Evolutionary conservation across 805 yeast species (phyloP), one percentile per base, ranked within the genome.

Genomic region (Spathaspora gorwiae): DNA sequence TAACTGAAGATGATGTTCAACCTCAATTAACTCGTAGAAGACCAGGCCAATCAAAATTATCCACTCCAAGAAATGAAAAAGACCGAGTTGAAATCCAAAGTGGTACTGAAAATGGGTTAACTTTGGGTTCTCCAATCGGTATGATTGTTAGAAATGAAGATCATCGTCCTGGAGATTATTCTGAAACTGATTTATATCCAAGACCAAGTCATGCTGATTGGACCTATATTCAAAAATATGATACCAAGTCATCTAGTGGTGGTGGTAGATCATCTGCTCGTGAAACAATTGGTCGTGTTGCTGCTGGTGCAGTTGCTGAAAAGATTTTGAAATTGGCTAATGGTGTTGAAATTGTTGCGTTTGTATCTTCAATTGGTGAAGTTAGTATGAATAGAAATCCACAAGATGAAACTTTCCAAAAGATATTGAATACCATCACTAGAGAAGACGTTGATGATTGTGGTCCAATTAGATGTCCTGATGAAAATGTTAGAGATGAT

Each of bases 241-340:
- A 97, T 37, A 77, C 83, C 55, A 94, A 94, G 70, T 95, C 97
- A 5, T 80, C 95, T 5, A 84, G 95, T 33, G 99, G 99, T 43
- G 99, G 99, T 60, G 99, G 99, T 51, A 81, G 99, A 63, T 86
- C 97, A 10, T 82, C 92, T 38, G 99, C 99, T 7, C 82, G 99
- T 67, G 99, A 94, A 70, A 94, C 99, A 37, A 94, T 94, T 57
- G 99, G 99, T 47, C 81, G 99, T 67, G 99, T 94, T 44, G 98
- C 98, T 40, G 98, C 97, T 7, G 97, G 97, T 60, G 98, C 97
- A 42, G 83, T 94, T 66, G 99, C 99, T 41, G 99, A 94, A 67
- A 92, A 90, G 70, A 83, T 88, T 52, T 77, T 94, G 60, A 61
- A 70, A 40, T 81, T 84, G 55, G 85, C 87, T 45, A 82, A 85